Base-by-base conservation (phyloP, 352 stramenopile species). In the Phytophthora parvispora region DNA sequence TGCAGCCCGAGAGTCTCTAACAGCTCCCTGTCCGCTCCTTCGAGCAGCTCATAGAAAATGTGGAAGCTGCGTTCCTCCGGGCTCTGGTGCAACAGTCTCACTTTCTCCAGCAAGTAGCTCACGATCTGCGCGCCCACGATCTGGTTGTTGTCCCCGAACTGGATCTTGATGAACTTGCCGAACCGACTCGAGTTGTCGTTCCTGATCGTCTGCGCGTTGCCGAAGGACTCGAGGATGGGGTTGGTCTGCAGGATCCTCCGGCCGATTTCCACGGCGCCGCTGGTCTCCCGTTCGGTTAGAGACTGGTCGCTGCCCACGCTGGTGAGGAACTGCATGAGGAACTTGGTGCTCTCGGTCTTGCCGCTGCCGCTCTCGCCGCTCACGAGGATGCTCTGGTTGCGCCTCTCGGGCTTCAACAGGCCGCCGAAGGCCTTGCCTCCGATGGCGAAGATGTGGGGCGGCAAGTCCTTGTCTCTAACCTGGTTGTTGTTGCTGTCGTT, bases 81-180 rank as follows among this genome's bases (percentile, higher is more conserved):
- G 12, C 89, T 97, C 69, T 99, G 97, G 57, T 97, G 96, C 36
- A 98, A 89, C 38, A 99, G 72, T 8, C 97, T 90, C 36, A 99
- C 95, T 74, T 99, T 99, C 75, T 99, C 97, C 7, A 99, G 77
- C n/a, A 99, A 85, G 64, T 99, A 99, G 13, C 95, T 99, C 58
- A 96, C 87, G 47, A 99, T 97, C 68, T 97, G 95, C 20, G 95
- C 94, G 25, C 97, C 94, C 45, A 98, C 80, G 25, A 99, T 91
- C 42, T 92, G 74, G 59, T 92, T 90, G 13, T 81, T 64, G 3
- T 69, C 55, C 38, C 79, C 77, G 60, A 99, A 99, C 60, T 98
- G 85, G 69, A 99, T 93, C 56, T 98, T 96, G 77, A 99, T 98
- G 64, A 98, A 99, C 75, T 99, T 99, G 59, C 96, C 96, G 74